Percentiles rank a stretch among this genome's conserved stretches.
Conservation (phyloP, 164 flowering plant species). For the Piper betle region DNA sequence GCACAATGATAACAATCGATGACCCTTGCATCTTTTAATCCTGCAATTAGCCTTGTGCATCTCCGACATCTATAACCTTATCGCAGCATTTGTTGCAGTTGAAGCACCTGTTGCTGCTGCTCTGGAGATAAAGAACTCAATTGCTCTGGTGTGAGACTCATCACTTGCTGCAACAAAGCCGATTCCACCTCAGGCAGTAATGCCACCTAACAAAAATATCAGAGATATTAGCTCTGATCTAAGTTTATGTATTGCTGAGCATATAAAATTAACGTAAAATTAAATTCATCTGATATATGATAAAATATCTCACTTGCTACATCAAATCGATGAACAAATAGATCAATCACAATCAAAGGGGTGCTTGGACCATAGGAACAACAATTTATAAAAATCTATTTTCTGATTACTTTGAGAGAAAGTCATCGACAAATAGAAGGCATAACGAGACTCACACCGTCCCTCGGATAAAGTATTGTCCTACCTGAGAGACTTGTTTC, state of each 20-base stretch:
- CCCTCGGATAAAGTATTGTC: neutral
- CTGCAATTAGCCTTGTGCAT: neutral
- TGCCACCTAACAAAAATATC: conserved; percentile 17
- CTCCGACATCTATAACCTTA: conserved; percentile 9
- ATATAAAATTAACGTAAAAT: no score
- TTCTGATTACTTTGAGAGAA: no score
- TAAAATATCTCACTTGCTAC: neutral
- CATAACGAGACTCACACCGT: no score
- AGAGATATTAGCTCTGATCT: neutral
- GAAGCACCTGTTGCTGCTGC: conserved; percentile 80
- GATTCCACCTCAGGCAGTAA: conserved; percentile 59
- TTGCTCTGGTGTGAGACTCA: conserved; percentile 83
- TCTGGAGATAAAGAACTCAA: conserved; percentile 82
- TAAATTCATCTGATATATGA: no score
- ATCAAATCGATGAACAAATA: neutral
- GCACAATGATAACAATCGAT: neutral
- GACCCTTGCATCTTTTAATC: neutral
- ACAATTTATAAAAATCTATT: no score
- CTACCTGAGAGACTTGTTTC: conserved; percentile 47
- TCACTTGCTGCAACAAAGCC: conserved; percentile 71
- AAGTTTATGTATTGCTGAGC: no score
- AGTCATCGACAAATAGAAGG: no score
- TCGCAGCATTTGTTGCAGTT: conserved; percentile 57
- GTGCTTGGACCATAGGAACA: no score
- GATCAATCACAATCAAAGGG: no score